Evolutionary conservation across 2,329 filamentous ascomycete genomes (phyloP), one percentile per base, ranked within the genome.

Genomic region (Fusarium secorum): DNA sequence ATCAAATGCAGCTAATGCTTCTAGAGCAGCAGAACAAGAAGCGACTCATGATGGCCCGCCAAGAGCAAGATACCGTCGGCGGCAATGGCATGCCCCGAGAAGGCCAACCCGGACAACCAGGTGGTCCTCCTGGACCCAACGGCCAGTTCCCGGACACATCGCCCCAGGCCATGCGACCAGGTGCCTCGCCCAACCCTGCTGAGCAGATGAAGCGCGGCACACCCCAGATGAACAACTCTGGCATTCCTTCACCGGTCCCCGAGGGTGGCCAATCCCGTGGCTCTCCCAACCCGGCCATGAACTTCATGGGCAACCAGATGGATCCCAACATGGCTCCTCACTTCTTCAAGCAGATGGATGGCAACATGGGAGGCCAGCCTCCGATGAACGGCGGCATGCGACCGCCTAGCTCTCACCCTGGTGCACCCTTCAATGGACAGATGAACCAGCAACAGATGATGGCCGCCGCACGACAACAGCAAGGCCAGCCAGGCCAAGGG

Each of bases 21-120:
- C 86, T 95, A 20, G 93, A 95, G 81, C 93, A 95, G 81, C 92
- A 95, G 81, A 95, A 95, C 76, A 95, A 95, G 85, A 95, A 94
- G 81, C 86, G 93, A 22, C 85, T 95, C 52, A 90, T 94, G 85
- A 94, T 94, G 92, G 93, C 93, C 39, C 89, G 93, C 22, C 91
- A 91, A 78, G 89, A 94, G 78, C 92, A 95, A 79, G 93, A 95
- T 64, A 85, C 83, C 54, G 83, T 84, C 64, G 83, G 83, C 44
- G 83, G 83, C 42, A 83, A 80, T 26, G 68, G 68, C 59, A 84
- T 86, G 70, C 83, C 84, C 39, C 83, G 86, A 71, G 85, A 80
- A 54, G 87, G 84, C 58, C 85, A 83, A 35, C 84, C 85, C 59
- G 87, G 85, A 28, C 52, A 55, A 46, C 85, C 88, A n/a, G 85